Percentiles rank a stretch among this genome's conserved stretches.
Conservation (phyloP, 352 stramenopile genomes). For the Phytophthora gonapodyides region DNA sequence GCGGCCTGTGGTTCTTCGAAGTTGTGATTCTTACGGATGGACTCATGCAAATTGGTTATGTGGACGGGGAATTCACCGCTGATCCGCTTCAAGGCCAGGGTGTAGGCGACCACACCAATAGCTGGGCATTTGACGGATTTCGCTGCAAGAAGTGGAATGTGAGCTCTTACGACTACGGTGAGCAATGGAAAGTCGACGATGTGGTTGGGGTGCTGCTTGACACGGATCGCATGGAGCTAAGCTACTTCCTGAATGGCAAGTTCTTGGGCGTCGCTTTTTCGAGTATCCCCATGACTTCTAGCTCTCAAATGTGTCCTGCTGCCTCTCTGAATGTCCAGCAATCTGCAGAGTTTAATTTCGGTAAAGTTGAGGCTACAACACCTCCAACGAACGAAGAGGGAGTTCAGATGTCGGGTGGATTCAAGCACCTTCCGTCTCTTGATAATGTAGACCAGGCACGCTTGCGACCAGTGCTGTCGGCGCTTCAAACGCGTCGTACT, state of each 20-base stretch:
- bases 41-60: constrained; percentile 95
- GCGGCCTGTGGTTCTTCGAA: constrained; percentile 92
- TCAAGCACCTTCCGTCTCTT: constrained; percentile 45
- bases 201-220: constrained; percentile 89
- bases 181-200: constrained; percentile 79
- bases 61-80: constrained; percentile 82
- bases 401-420: constrained; percentile 12
- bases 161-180: constrained; percentile 80
- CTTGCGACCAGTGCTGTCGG: constrained; percentile 45
- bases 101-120: constrained; percentile 90
- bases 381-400: constrained; percentile 4
- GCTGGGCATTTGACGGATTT: constrained; percentile 93
- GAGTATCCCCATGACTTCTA: constrained; percentile 44
- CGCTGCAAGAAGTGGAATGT: constrained; percentile 92
- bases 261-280: constrained; percentile 88
- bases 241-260: constrained; percentile 92
- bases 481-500: constrained; percentile 3
- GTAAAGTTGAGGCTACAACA: constrained; percentile 21
- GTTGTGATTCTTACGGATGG: constrained; percentile 88
- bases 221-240: constrained; percentile 82
- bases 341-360: constrained; percentile 81
- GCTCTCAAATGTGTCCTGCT: constrained; percentile 72
- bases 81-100: constrained; percentile 87
- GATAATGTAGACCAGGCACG: constrained; percentile 50
- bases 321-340: constrained; percentile 89